Evolutionary conservation across 2,329 filamentous ascomycete genomes (phyloP).

Genomic region (Fusarium staphyleae): DNA sequence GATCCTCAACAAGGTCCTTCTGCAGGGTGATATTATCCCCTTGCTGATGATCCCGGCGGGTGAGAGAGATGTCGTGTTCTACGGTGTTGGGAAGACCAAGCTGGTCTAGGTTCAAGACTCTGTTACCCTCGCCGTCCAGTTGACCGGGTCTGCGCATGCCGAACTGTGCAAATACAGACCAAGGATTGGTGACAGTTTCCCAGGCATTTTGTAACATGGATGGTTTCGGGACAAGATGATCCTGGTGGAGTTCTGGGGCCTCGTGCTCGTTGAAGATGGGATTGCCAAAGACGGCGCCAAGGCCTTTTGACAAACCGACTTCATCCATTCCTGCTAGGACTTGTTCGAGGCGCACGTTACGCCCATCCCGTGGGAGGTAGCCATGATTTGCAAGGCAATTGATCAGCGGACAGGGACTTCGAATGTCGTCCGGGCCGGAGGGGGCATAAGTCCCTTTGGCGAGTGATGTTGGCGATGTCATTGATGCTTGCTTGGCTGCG

Average conservation of each 20-base stretch:
- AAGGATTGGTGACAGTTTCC: constrained; percentile 23
- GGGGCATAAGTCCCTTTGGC: constrained; percentile 28
- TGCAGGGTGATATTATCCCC: constrained; percentile 30
- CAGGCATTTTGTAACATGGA: constrained; percentile 16
- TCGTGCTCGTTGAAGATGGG: constrained; percentile 34
- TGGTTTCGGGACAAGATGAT: constrained; percentile 4
- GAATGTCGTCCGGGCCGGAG: constrained; percentile 28
- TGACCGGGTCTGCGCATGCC: constrained; percentile 37
- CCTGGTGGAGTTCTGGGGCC: constrained; percentile 9
- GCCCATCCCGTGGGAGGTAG: constrained; percentile 35
- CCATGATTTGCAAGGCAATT: constrained; percentile 39
- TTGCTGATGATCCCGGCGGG: constrained; percentile 32
- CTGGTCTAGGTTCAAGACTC: constrained; percentile 34
- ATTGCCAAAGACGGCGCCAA: constrained; percentile 31
- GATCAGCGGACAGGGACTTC: constrained; percentile 37
- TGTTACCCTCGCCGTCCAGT: constrained; percentile 22
- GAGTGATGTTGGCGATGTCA: constrained; percentile 18
- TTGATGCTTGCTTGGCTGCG: constrained; percentile 3
- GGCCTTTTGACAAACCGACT: constrained; percentile 31
- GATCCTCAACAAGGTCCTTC: constrained; percentile 28
- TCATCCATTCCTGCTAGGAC: constrained; percentile 25
- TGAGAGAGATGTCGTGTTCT: constrained; percentile 38
- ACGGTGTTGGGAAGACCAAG: constrained; percentile 27
- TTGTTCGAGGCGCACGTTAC: constrained; percentile 27
- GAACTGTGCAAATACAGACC: constrained; percentile 28